Base-by-base conservation (phyloP, 2,329 filamentous ascomycete species). In the Xylaria sp. region DNA sequence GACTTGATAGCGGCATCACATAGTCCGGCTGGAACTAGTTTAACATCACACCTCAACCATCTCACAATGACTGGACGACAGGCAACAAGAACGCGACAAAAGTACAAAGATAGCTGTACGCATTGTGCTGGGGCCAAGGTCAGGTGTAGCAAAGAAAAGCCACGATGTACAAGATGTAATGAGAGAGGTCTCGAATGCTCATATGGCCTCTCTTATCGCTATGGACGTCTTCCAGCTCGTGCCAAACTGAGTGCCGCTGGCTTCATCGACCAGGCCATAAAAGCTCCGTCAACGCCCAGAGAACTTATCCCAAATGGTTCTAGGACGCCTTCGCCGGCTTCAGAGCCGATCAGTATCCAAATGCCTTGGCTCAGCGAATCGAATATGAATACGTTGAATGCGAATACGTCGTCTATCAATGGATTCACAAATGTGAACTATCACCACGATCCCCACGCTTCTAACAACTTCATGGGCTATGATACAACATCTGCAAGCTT, bases 41-140 rank as follows among this genome's bases (percentile, higher is more conserved):
- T 31, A 20, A 33, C 29, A 45, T 63, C 51, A 61, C 25, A 63
- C 45, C 58, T 61, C 67, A 44, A 66, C 49, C 59, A 33, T 62
- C 47, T 53, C 55, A 62, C 51, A 33, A 71, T 71, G 69, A 70
- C 69, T 44, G 68, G 69, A 55, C 65, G 69, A 70, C 68, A 70
- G 58, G 65, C 69, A n/a, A 70, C 68, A 20, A 70, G 71, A 66
- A 71, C 65, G 22, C 71, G 71, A 51, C 71, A 72, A 39, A 72
- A 72, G 63, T 72, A 68, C 67, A 72, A 72, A 62, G 72, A 73
- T 60, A 73, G 72, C 54, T 73, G 72, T 60, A 69, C 65, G 20
- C 63, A 69, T 62, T 73, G 72, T 55, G 71, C 72, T 38, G 63
- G 66, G 6, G 71, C 72, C 27, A 73, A 73, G 61, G 71, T 73